These are phyloP conservation scores for Starmerella sirachaensis DNA, from an alignment of 805 yeast genomes.

Conservation along the genomic window DNA sequence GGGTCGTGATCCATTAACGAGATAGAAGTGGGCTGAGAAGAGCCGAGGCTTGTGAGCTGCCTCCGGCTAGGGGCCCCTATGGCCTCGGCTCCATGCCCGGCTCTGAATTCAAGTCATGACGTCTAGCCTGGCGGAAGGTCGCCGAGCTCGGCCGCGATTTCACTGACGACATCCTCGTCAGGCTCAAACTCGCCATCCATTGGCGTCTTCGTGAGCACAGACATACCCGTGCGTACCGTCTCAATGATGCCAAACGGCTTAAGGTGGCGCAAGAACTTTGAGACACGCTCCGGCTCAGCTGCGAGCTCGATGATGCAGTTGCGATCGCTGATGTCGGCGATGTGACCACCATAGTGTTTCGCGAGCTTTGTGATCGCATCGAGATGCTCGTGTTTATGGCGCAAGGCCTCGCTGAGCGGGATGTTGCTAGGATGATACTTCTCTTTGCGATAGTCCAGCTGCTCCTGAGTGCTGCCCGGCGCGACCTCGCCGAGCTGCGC, in stretches of 20 bases:
- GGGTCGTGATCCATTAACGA: too few relatives aligned
- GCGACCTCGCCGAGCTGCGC: constrained; percentile 28
- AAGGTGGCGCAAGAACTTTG: constrained; percentile 74
- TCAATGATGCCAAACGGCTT: constrained; percentile 96
- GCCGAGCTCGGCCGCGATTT: constrained; percentile 43
- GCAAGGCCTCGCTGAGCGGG: constrained; percentile 80
- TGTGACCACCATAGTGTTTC: constrained; percentile 80
- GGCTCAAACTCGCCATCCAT: constrained; percentile 38
- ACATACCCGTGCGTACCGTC: constrained; percentile 95
- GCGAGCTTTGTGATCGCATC: constrained; percentile 71
- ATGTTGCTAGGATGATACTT: constrained; percentile 76
- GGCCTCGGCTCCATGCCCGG: too few relatives aligned
- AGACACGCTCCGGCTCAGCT: constrained; percentile 84
- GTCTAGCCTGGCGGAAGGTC: constrained; percentile 91
- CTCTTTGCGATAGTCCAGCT: constrained; percentile 27
- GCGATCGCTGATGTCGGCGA: constrained; percentile 84
- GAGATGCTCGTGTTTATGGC: constrained; percentile 85
- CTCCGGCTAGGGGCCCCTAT: too few relatives aligned
- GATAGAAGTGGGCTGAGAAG: too few relatives aligned
- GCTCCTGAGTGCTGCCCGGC: constrained; percentile 26
- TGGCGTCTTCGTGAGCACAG: constrained; percentile 96
- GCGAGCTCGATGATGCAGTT: constrained; percentile 88
- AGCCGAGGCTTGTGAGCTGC: too few relatives aligned
- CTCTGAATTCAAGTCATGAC: too few relatives aligned
- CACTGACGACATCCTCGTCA: constrained; percentile 35